Evolutionary conservation across 2,329 filamentous ascomycete species (phyloP).

Genomic region (Penicillium sp.): DNA sequence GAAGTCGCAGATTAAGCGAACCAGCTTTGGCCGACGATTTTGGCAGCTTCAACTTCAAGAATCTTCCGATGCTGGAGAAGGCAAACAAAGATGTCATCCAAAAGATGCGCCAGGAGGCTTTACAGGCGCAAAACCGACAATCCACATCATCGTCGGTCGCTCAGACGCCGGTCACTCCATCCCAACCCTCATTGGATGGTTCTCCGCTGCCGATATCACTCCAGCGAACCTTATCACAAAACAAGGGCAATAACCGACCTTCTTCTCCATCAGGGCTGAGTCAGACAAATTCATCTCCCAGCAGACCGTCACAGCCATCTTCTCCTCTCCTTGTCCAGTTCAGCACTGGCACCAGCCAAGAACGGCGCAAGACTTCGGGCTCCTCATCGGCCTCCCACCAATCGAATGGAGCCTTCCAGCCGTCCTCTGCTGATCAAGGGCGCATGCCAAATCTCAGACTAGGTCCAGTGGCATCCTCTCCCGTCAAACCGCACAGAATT

Average conservation of each 20-base stretch:
- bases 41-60: slow-evolving; percentile 95
- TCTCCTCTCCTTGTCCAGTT: slow-evolving; percentile 97
- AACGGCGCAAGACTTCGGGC: slow-evolving; percentile 88
- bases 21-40: slow-evolving; percentile 89
- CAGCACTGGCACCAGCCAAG: slow-evolving; percentile 76
- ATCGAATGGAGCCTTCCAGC: slow-evolving; percentile 67
- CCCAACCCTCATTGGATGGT: slow-evolving; percentile 68
- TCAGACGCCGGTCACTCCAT: slow-evolving; percentile 23
- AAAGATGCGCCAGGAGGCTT: slow-evolving; percentile 85
- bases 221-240: slow-evolving; percentile 79
- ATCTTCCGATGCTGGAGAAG: slow-evolving; percentile 91
- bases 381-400: slow-evolving; percentile 83
- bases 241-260: slow-evolving; percentile 73
- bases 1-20: slow-evolving; percentile 85
- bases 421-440: slow-evolving; percentile 69
- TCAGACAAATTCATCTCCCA: slow-evolving; percentile 83
- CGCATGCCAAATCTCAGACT: slow-evolving; percentile 57
- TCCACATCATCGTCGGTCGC: slow-evolving; percentile 28
- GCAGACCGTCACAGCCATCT: slow-evolving; percentile 76
- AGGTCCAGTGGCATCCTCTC: slow-evolving; percentile 55
- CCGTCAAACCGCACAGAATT: slow-evolving; percentile 46
- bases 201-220: slow-evolving; percentile 80
- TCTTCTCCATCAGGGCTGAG: slow-evolving; percentile 80
- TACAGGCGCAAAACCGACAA: slow-evolving; percentile 65
- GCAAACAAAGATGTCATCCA: slow-evolving; percentile 99